These are phyloP conservation scores for Kazachstania taianensis DNA, from an alignment of 805 yeast species.

Conservation along the genomic window DNA sequence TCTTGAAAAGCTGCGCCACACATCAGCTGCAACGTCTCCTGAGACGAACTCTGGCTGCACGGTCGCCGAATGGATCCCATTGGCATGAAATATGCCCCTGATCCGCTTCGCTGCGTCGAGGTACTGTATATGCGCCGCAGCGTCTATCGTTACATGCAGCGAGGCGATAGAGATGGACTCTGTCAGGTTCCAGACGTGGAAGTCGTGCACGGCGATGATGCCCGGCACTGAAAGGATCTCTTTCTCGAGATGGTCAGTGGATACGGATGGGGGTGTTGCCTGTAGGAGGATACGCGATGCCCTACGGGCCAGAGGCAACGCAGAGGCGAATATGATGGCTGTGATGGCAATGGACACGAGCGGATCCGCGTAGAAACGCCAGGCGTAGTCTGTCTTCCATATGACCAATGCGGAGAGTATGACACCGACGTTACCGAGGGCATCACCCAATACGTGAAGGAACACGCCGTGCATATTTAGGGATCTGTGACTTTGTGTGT, in stretches of 20 bases:
- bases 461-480: constrained; percentile 96
- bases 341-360: constrained; percentile 78
- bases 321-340: constrained; percentile 78
- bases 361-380: constrained; percentile 87
- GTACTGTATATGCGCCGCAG: constrained; percentile 58
- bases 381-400: constrained; percentile 84
- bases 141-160: constrained; percentile 68
- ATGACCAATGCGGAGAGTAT: constrained; percentile 81
- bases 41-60: constrained; percentile 84
- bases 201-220: constrained; percentile 81
- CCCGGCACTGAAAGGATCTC: constrained; percentile 61
- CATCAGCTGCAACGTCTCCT: constrained; percentile 26
- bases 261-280: constrained; percentile 81
- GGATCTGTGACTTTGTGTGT: constrained; percentile 40
- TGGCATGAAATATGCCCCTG: constrained; percentile 66
- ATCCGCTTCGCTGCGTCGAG: constrained; percentile 63
- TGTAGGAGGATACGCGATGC: constrained; percentile 83
- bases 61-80: constrained; percentile 87
- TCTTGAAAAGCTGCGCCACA: constrained; percentile 27
- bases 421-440: constrained; percentile 90
- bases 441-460: constrained; percentile 91
- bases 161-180: constrained; percentile 83
- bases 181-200: constrained; percentile 92
- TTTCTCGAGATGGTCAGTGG: constrained; percentile 61
- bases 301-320: constrained; percentile 78